Evolutionary conservation across 176 grass and related monocot species (phyloP).

Genomic region (Oryza punctata): DNA sequence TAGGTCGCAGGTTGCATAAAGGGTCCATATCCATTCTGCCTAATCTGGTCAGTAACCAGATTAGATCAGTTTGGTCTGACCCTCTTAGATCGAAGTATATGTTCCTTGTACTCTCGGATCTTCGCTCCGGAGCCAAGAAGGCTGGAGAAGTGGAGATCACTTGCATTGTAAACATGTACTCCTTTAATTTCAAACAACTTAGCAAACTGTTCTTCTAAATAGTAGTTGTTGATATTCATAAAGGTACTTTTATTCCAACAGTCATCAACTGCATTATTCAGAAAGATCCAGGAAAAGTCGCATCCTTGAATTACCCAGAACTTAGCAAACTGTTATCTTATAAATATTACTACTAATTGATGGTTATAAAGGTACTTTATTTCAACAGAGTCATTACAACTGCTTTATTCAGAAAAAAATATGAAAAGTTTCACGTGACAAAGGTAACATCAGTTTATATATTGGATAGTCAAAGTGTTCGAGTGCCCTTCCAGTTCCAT

Average conservation of each 20-base stretch:
- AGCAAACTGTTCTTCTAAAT: slow-evolving; percentile 27
- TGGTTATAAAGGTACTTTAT: not conserved
- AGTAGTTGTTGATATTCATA: not conserved
- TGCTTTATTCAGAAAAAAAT: slow-evolving; percentile 30
- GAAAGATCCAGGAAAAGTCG: not conserved
- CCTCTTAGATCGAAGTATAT: slow-evolving; percentile 40
- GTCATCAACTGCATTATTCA: too few species aligned
- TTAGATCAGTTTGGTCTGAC: slow-evolving; percentile 38
- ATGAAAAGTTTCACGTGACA: slow-evolving; percentile 3
- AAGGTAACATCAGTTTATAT: slow-evolving; percentile 25
- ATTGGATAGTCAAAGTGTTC: not conserved
- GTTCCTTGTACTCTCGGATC: slow-evolving; percentile 31
- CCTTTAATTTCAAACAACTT: slow-evolving; percentile 29
- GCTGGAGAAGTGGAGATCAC: slow-evolving; percentile 52
- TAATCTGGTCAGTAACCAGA: slow-evolving; percentile 26
- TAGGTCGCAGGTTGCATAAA: slow-evolving; percentile 52
- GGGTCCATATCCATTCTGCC: slow-evolving; percentile 42
- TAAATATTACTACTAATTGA: too few species aligned
- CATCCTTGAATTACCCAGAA: too few species aligned
- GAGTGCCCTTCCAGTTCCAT: slow-evolving; percentile 2
- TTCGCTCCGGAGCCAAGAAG: slow-evolving; percentile 53
- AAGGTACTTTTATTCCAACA: slow-evolving; percentile 34
- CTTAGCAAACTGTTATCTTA: too few species aligned
- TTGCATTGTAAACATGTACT: slow-evolving; percentile 44
- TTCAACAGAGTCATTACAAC: slow-evolving; percentile 22